Conservation (phyloP, 768 basidiomycete species). For the Kwoniella dendrophila region DNA sequence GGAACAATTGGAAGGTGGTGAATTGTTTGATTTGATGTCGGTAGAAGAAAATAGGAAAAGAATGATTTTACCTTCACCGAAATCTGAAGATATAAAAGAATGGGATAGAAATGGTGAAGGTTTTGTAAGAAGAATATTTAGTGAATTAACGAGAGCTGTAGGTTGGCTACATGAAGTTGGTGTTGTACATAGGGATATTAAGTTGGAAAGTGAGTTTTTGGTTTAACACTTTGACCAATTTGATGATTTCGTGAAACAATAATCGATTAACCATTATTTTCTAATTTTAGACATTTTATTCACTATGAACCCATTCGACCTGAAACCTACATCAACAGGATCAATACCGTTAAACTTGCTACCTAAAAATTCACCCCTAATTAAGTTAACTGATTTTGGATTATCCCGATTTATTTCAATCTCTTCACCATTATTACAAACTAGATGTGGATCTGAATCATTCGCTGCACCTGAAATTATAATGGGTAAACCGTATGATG, state of each 20-base stretch:
- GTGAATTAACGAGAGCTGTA: slow-evolving; percentile 74
- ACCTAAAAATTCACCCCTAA: slow-evolving; percentile 62
- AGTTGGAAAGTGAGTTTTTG: slow-evolving; percentile 63
- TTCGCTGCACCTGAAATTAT: slow-evolving; percentile 68
- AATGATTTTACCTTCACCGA: slow-evolving; percentile 56
- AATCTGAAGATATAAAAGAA: slow-evolving; percentile 11
- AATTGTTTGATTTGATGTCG: slow-evolving; percentile 73
- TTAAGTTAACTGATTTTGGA: slow-evolving; percentile 87
- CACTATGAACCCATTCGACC: slow-evolving; percentile 61
- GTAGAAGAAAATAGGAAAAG: slow-evolving; percentile 56
- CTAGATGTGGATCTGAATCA: slow-evolving; percentile 83
- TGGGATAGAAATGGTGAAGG: slow-evolving; percentile 36
- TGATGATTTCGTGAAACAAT: neutral
- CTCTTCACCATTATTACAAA: slow-evolving; percentile 65
- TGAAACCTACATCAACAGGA: slow-evolving; percentile 45
- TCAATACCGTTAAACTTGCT: slow-evolving; percentile 42
- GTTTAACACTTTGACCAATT: neutral
- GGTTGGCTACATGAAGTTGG: slow-evolving; percentile 85
- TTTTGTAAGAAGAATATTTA: slow-evolving; percentile 70
- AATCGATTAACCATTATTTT: neutral
- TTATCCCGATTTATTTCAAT: slow-evolving; percentile 81
- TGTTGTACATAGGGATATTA: slow-evolving; percentile 87
- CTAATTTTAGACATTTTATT: slow-evolving; percentile 69
- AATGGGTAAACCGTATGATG: slow-evolving; percentile 70
- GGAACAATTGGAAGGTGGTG: slow-evolving; percentile 75